These are phyloP conservation scores for Casuarina glauca DNA, from an alignment of 306 rosid genomes.

Conservation along the genomic window DNA sequence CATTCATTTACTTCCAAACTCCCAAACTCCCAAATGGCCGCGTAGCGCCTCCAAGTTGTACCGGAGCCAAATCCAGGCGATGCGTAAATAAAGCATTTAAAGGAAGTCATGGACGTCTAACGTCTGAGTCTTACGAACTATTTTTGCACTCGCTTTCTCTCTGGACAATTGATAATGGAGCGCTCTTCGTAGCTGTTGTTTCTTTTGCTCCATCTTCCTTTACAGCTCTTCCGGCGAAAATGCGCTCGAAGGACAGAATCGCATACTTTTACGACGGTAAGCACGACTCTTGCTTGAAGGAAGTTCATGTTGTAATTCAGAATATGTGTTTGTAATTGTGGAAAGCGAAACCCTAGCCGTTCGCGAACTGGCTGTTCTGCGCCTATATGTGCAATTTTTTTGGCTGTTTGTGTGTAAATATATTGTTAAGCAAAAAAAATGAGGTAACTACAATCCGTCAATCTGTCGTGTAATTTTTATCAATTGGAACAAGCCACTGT, in stretches of 20 bases:
- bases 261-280: slow-evolving; percentile 93
- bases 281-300: slow-evolving; percentile 25
- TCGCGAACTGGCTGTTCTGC: neutral
- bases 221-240: slow-evolving; percentile 21
- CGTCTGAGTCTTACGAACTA: no score
- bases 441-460: neutral
- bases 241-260: slow-evolving; percentile 90
- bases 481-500: neutral
- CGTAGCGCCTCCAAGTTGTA: no score
- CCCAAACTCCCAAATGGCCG: no score
- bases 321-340: neutral
- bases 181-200: slow-evolving; percentile 4
- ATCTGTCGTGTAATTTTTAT: neutral
- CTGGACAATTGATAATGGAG: slow-evolving; percentile 24
- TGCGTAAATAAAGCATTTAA: neutral
- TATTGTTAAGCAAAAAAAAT: neutral
- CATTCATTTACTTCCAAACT: no score
- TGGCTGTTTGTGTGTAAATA: slow-evolving; percentile 6
- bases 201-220: slow-evolving; percentile 10
- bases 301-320: neutral
- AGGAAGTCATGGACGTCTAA: neutral
- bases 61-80: neutral
- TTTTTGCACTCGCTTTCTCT: neutral
- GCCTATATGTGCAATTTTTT: neutral
- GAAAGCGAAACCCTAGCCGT: slow-evolving; percentile 39